Base-by-base conservation (phyloP, 345 rosid species). In the Triadica sebifera region DNA sequence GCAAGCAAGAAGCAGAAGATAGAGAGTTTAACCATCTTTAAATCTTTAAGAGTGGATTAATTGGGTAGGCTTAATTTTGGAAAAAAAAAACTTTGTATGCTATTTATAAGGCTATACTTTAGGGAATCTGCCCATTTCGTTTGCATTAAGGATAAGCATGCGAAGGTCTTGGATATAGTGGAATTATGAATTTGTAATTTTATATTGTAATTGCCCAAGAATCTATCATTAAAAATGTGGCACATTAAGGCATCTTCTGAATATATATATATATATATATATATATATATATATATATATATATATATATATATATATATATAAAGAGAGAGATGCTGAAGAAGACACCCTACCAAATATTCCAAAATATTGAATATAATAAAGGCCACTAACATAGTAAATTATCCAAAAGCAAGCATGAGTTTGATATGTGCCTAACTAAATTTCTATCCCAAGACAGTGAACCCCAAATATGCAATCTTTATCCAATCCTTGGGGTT, bases 11-110 rank as follows among this genome's bases (percentile, higher is more conserved):
- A 69, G 74, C 29, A 69, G 63, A 67, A 41, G n/a, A 52, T 47
- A 39, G 55, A 19, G 58, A 38, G 25, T 59, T 72, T 80, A 43
- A 63, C 74, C 83, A 80, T 80, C 52, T 62, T 68, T 29, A 49
- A 50, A 80, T 80, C 52, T 62, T 68, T 29, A 49, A 50, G 71
- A 29, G 25, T 8, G 49, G 7, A n/a, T 12, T 43, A 4, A 24
- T 22, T 41, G 3, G 17, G 8, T n/a, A 66, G 29, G 4, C 38
- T 22, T 22, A 17, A 3, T 5, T 12, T 46, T 22, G 19, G 34
- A 29, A 50, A 38, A 37, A 34, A 34, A 60, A 16, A n/a, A n/a
- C n/a, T 49, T 12, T 16, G 4, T 3, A n/a, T 20, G 55, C 38
- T 66, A 47, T 66, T 66, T 66, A 66, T 66, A 66, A 25, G 53